Conservation (phyloP, 768 basidiomycete species). For the Galerina sulciceps region DNA sequence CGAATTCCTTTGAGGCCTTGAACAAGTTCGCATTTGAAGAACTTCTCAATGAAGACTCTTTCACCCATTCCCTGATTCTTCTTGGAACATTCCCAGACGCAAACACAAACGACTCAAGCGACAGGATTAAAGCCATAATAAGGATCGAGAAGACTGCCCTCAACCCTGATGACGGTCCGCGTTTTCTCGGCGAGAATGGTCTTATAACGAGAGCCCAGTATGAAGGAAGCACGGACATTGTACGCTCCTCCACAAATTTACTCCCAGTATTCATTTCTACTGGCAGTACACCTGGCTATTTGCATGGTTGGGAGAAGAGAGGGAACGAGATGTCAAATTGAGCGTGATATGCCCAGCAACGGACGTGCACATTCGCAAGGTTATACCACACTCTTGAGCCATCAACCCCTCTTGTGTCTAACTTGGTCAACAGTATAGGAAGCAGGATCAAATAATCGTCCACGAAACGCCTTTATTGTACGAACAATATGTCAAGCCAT, state of each 20-base stretch:
- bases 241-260: slow-evolving; percentile 31
- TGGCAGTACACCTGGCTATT: slow-evolving; percentile 81
- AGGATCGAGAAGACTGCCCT: slow-evolving; percentile 80
- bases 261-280: neutral
- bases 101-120: slow-evolving; percentile 16
- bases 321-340: slow-evolving; percentile 74
- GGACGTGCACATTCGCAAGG: slow-evolving; percentile 87
- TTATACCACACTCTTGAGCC: slow-evolving; percentile 19
- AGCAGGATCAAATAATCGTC: slow-evolving; percentile 73
- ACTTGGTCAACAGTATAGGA: slow-evolving; percentile 61
- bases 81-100: slow-evolving; percentile 65
- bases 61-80: slow-evolving; percentile 63
- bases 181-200: slow-evolving; percentile 40
- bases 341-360: slow-evolving; percentile 89
- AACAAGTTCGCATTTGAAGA: slow-evolving; percentile 57
- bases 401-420: neutral
- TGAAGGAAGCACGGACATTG: slow-evolving; percentile 72
- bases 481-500: slow-evolving; percentile 70
- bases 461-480: slow-evolving; percentile 86
- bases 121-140: slow-evolving; percentile 59
- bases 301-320: slow-evolving; percentile 60
- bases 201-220: slow-evolving; percentile 47
- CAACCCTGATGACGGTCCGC: slow-evolving; percentile 39
- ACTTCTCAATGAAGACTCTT: slow-evolving; percentile 64
- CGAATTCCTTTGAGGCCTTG: slow-evolving; percentile 40